Evolutionary conservation across 225 moss, liverwort and hornwort species (phyloP), one percentile per base, ranked within the genome.

Genomic region (Antitrichia curtipendula): DNA sequence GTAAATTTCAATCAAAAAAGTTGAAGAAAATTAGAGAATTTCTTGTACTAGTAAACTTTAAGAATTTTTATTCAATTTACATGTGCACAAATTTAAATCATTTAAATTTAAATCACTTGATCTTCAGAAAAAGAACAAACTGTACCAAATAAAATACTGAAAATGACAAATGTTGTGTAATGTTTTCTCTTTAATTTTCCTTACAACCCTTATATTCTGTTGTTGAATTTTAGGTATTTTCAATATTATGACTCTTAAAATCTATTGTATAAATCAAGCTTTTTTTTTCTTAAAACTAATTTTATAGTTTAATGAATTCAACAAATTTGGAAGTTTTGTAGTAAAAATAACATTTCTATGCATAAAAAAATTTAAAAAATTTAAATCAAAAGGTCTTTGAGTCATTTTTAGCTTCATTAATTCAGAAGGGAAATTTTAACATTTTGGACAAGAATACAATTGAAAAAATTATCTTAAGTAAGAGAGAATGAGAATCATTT

Each of bases 361-460:
- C 2, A 19, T 12, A 20, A 7, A 49, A 12, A 47, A 47, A 2
- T 19, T 29, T 73, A 3, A 11, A 47, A 29, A 4, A 1, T 31
- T 73, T 18, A 10, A 19, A 73, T 7, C 1, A 49, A 31, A 11
- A n/a, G n/a, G n/a, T n/a, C n/a, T 47, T 49, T 19, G 4, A 4
- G 1, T 1, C 0, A 18, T 10, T 47, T 19, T 17, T 12, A 12
- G 0, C 47, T 29, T 4, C 4, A 47, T 47, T 5, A 72, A 10
- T 45, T 45, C 7, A 11, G 49, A 19, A n/a, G 6, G 0, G 2
- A 16, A 43, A 14, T 6, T 28, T 9, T 5, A 4, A 3, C 1
- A 0, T 69, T 25, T 40, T 24, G 3, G 14, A 25, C 5, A 69
- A 24, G 13, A 12, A 5, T 41, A 23, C 14, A 41, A 38, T 14